A percentile compares a stretch with the other conserved stretches of the same genome.
Conservation (phyloP, 345 rosid species). For the Populus deltoides region DNA sequence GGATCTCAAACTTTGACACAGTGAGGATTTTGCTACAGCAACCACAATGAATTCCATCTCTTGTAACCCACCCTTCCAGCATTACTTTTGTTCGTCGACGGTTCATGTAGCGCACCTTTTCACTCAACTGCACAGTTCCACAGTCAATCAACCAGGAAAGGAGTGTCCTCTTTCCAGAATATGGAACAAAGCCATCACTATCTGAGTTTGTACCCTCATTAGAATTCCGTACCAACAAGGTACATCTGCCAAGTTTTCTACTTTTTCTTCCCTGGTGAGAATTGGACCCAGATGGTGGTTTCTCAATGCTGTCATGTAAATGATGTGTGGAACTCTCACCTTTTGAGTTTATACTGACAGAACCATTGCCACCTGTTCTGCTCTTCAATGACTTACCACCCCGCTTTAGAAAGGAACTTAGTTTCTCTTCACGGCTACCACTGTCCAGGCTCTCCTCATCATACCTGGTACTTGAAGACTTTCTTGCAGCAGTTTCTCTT, state of each 20-base stretch:
- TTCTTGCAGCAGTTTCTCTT: slow-evolving; percentile 12
- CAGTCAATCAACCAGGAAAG: slow-evolving; percentile 34
- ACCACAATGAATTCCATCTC: slow-evolving; percentile 39
- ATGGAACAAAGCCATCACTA: slow-evolving; percentile 31
- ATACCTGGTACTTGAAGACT: slow-evolving; percentile 14
- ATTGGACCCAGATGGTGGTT: slow-evolving; percentile 36
- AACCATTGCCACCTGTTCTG: slow-evolving; percentile 34
- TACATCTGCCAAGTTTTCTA: slow-evolving; percentile 59
- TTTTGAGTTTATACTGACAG: slow-evolving; percentile 34
- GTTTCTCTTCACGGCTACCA: slow-evolving; percentile 65
- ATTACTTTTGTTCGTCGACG: slow-evolving; percentile 29
- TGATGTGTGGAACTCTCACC: slow-evolving; percentile 34
- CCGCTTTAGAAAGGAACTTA: slow-evolving; percentile 58
- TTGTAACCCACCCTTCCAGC: slow-evolving; percentile 37
- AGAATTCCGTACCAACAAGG: slow-evolving; percentile 24
- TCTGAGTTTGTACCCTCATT: slow-evolving; percentile 21
- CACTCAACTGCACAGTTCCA: slow-evolving; percentile 33
- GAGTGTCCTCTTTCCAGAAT: slow-evolving; percentile 28
- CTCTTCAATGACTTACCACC: slow-evolving; percentile 48
- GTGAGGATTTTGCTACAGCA: slow-evolving; percentile 38
- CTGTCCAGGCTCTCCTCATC: slow-evolving; percentile 33
- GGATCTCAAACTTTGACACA: slow-evolving; percentile 37
- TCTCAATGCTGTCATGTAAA: slow-evolving; percentile 31
- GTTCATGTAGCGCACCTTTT: slow-evolving; percentile 36
- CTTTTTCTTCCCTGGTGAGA: slow-evolving; percentile 66